Conservation (phyloP, 164 flowering plant genomes). For the Dillenia turbinata region DNA sequence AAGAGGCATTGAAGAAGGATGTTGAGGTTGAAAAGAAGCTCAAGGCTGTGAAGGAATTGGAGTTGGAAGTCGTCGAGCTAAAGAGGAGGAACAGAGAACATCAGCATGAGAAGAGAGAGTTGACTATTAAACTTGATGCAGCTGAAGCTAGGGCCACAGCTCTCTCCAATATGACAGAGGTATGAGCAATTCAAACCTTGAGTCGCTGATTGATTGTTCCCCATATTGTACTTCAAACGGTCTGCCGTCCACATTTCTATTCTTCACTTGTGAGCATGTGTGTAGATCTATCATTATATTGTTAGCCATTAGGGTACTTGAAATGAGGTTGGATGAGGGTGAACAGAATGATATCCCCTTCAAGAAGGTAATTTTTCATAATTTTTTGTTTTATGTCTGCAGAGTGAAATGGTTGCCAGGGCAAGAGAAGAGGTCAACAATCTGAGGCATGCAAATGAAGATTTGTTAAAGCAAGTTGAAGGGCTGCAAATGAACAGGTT, state of each 20-base stretch:
- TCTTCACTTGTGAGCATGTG: no score
- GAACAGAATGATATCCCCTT: no score
- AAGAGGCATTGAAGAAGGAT: constrained; percentile 73
- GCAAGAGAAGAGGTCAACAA: constrained; percentile 70
- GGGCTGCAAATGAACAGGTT: constrained; percentile 95
- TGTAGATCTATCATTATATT: no score
- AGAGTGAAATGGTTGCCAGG: constrained; percentile 81
- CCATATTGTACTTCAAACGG: no score
- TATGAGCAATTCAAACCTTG: constrained; percentile 12
- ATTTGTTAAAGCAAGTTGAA: constrained; percentile 88
- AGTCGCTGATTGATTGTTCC: background rate
- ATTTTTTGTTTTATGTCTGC: constrained; percentile 4
- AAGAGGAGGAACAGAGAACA: constrained; percentile 88
- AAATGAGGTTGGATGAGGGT: no score
- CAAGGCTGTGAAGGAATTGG: constrained; percentile 71
- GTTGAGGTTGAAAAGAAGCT: constrained; percentile 71
- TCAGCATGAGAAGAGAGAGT: constrained; percentile 89
- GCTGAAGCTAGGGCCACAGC: constrained; percentile 61
- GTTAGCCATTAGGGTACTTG: no score
- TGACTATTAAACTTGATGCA: constrained; percentile 66
- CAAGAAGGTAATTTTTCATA: no score
- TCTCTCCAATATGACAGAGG: constrained; percentile 91
- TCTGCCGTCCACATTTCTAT: no score
- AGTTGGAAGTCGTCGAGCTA: constrained; percentile 79
- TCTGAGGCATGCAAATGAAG: constrained; percentile 78